Evolutionary conservation across 1,284 basidiomycete genomes (phyloP).

Genomic region (Trametes polyzona): DNA sequence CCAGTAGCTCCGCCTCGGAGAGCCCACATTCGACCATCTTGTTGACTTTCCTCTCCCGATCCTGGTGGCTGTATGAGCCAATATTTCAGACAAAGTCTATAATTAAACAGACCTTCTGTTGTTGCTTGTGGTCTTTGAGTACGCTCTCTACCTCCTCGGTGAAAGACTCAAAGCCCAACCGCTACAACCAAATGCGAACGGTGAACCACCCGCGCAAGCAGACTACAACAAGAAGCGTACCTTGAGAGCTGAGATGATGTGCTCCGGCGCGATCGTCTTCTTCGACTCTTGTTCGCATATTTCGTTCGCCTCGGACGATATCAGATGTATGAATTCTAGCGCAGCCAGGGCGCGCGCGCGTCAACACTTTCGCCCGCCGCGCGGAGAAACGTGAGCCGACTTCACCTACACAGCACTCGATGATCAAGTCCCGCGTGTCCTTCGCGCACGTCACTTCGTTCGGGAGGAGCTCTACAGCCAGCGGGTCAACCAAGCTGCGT

Average conservation of each 20-base stretch:
- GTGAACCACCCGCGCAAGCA: slow-evolving; percentile 8
- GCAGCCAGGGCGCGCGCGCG: slow-evolving; percentile 11
- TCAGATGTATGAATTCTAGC: slow-evolving; percentile 97
- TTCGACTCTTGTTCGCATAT: slow-evolving; percentile 98
- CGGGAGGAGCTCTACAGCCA: slow-evolving; percentile 81
- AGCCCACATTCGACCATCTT: slow-evolving; percentile 91
- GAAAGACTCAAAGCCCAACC: slow-evolving; percentile 89
- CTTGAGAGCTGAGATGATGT: slow-evolving; percentile 92
- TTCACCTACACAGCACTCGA: slow-evolving; percentile 98
- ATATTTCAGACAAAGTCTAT: slow-evolving; percentile 6
- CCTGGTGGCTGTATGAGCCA: slow-evolving; percentile 44
- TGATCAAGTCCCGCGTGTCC: slow-evolving; percentile 94
- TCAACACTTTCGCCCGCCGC: slow-evolving; percentile 19
- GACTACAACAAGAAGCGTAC: slow-evolving; percentile 42
- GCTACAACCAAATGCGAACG: slow-evolving; percentile 44
- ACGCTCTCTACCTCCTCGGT: slow-evolving; percentile 90
- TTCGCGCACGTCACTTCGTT: slow-evolving; percentile 91
- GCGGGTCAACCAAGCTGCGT: background rate
- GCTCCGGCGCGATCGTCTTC: slow-evolving; percentile 99
- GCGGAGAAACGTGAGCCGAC: slow-evolving; percentile 2
- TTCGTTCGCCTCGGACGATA: slow-evolving; percentile 97
- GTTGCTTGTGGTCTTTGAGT: slow-evolving; percentile 93
- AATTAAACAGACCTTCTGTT: slow-evolving; percentile 73
- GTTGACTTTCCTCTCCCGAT: slow-evolving; percentile 86
- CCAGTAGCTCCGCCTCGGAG: slow-evolving; percentile 88